Percentiles rank a stretch among this genome's conserved stretches.
Evolutionary conservation across 192 early-diverging fungal species (phyloP).

Genomic region (Rhizophlyctis rosea): DNA sequence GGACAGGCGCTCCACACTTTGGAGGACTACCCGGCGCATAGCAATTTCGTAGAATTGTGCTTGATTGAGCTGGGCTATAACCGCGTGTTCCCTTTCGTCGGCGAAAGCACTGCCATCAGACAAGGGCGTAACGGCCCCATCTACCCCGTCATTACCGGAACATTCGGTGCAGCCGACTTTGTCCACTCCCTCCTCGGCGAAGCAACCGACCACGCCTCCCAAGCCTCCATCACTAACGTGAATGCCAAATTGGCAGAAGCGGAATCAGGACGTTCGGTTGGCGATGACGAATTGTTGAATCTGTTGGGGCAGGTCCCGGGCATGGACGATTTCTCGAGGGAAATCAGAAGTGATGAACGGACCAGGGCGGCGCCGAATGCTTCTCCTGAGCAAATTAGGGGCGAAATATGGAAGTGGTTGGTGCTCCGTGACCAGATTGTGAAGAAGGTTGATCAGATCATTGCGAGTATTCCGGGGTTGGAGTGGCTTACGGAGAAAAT

Average conservation of each 20-base stretch:
- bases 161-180: constrained; percentile 28
- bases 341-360: constrained; percentile 1
- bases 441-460: constrained; percentile 13
- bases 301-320: constrained; percentile 24
- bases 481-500: constrained; percentile 30
- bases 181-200: constrained; percentile 23
- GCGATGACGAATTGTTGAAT: constrained; percentile 3
- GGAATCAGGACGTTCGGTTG: not conserved
- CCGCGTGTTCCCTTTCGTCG: constrained; percentile 28
- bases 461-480: constrained; percentile 29
- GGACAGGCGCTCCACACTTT: constrained; percentile 25
- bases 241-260: constrained; percentile 6
- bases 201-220: constrained; percentile 21
- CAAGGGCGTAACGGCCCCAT: constrained; percentile 1
- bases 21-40: constrained; percentile 30
- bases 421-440: constrained; percentile 17
- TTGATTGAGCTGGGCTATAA: constrained; percentile 24
- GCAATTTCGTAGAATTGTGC: constrained; percentile 23
- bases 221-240: constrained; percentile 12
- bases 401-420: constrained; percentile 15
- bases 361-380: not conserved
- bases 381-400: constrained; percentile 5
- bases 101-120: constrained; percentile 24
- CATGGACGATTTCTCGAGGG: constrained; percentile 8
- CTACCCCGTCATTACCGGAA: constrained; percentile 24